Conservation (phyloP, 1,284 basidiomycete species). For the Ganoderma sinense region DNA sequence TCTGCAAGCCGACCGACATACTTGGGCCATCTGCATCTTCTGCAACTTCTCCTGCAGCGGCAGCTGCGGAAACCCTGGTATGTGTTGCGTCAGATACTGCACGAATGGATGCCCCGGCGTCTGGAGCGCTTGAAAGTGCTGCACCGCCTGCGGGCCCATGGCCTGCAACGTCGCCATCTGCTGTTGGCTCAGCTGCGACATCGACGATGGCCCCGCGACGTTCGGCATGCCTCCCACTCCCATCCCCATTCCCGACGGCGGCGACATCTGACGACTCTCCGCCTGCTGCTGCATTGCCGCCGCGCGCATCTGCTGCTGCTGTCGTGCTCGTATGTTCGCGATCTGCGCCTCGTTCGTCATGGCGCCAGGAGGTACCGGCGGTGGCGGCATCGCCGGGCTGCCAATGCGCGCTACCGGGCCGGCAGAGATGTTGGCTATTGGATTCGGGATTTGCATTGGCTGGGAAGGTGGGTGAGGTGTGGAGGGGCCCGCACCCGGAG, state of each 20-base stretch:
- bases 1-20: constrained; percentile 38
- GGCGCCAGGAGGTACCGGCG: constrained; percentile 34
- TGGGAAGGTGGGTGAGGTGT: constrained; percentile 27
- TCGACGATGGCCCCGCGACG: constrained; percentile 33
- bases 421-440: constrained; percentile 24
- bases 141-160: constrained; percentile 48
- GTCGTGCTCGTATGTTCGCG: constrained; percentile 48
- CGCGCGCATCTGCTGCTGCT: constrained; percentile 54
- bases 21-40: constrained; percentile 61
- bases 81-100: constrained; percentile 55
- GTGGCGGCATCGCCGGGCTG: constrained; percentile 39
- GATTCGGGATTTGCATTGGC: constrained; percentile 15
- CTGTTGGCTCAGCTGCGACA: constrained; percentile 24
- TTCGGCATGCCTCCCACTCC: constrained; percentile 25
- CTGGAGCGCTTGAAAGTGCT: constrained; percentile 58
- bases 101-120: constrained; percentile 64
- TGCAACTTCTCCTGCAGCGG: constrained; percentile 64
- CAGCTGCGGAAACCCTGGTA: constrained; percentile 62
- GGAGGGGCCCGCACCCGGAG: constrained; percentile 30
- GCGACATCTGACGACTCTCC: constrained; percentile 52
- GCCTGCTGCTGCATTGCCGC: constrained; percentile 38
- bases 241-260: constrained; percentile 40
- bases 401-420: constrained; percentile 30
- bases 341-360: constrained; percentile 42
- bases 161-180: constrained; percentile 33